Conservation (phyloP, 1,139 yeast species). For the Sugiyamaella xylanicola region DNA sequence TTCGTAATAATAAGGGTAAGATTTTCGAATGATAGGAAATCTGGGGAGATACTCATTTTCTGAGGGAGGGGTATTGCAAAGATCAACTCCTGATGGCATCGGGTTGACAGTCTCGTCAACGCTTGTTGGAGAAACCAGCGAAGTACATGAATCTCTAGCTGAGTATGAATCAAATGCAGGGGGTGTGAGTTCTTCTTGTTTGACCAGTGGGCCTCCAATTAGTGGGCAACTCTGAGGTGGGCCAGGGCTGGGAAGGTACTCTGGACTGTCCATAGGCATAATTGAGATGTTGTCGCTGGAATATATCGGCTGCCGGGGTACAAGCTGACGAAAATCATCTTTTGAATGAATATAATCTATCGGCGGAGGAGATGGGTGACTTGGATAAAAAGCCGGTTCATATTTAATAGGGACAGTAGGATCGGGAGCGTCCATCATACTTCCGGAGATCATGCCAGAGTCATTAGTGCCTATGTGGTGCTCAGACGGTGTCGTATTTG, state of each 20-base stretch:
- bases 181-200: conserved; percentile 3
- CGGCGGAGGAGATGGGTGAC: background rate
- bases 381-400: background rate
- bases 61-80: background rate
- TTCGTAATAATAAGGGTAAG: background rate
- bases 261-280: conserved; percentile 2
- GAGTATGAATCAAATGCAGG: conserved; percentile 1
- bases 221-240: background rate
- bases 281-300: background rate
- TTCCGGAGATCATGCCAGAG: background rate
- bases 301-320: background rate
- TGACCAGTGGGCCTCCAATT: conserved; percentile 2
- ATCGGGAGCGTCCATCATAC: background rate
- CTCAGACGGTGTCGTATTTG: background rate
- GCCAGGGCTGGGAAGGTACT: conserved; percentile 5
- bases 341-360: background rate
- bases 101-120: conserved; percentile 3
- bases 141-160: conserved; percentile 6
- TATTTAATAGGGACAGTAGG: background rate
- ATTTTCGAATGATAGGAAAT: background rate
- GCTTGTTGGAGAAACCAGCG: conserved; percentile 9
- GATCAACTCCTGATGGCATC: background rate
- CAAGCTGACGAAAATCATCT: conserved; percentile 4
- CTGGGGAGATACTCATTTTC: conserved; percentile 7
- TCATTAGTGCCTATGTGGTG: background rate